Conservation (phyloP, 257 asterid genomes). For the Misopates orontium region DNA sequence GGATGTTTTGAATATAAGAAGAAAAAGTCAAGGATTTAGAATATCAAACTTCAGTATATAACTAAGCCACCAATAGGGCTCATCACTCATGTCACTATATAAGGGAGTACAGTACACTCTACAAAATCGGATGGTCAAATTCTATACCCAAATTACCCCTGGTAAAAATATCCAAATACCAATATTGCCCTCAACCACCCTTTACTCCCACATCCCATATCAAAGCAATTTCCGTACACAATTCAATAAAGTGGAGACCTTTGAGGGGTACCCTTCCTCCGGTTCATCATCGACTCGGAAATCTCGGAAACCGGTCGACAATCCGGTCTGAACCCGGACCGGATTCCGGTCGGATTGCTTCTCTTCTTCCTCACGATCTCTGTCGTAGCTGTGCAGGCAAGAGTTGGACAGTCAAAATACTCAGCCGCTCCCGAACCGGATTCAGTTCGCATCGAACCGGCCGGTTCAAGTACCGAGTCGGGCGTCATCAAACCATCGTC, state of each 20-base stretch:
- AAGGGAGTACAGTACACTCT: slow-evolving; percentile 33
- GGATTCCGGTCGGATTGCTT: slow-evolving; percentile 29
- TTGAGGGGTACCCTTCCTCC: slow-evolving; percentile 85
- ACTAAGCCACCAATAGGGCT: no score
- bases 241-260: slow-evolving; percentile 73
- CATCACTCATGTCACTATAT: neutral
- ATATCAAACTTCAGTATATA: no score
- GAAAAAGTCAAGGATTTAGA: no score
- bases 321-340: slow-evolving; percentile 38
- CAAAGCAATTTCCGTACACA: neutral
- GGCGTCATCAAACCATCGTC: slow-evolving; percentile 72
- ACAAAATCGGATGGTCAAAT: slow-evolving; percentile 36
- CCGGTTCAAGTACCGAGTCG: slow-evolving; percentile 59
- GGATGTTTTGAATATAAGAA: no score
- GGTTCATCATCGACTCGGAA: slow-evolving; percentile 49
- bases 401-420: slow-evolving; percentile 28
- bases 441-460: slow-evolving; percentile 48
- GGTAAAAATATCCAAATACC: slow-evolving; percentile 25
- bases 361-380: slow-evolving; percentile 57
- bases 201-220: slow-evolving; percentile 21
- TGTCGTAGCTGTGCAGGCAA: slow-evolving; percentile 55
- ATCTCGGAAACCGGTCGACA: slow-evolving; percentile 42
- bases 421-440: slow-evolving; percentile 53
- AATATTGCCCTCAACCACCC: slow-evolving; percentile 36
- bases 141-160: slow-evolving; percentile 27